phyloP scores from a whole-genome alignment of 2,329 filamentous ascomycete species.

The Bipolaris sorokiniana region DNA sequence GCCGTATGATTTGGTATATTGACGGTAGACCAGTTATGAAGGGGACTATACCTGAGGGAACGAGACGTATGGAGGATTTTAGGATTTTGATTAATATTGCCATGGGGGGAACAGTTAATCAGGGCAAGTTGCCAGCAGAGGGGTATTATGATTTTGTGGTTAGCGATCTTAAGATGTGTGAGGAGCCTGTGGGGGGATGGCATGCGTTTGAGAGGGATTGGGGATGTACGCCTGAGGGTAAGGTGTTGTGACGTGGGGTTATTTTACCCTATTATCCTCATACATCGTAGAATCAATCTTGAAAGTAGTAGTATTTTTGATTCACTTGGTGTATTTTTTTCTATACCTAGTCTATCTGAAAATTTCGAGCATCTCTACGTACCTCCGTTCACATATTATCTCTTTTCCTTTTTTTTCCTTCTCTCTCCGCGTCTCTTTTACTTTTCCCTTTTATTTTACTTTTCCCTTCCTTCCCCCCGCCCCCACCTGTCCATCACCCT shows the following conservation, averaged over 20 bases:
- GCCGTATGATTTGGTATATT: conserved; percentile 65
- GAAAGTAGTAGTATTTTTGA: no score
- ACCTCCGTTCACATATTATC: no score
- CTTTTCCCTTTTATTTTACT: no score
- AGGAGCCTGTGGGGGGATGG: conserved; percentile 64
- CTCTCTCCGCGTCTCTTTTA: no score
- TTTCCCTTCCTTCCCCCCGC: no score
- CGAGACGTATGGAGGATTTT: conserved; percentile 62
- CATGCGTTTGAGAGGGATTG: conserved; percentile 60
- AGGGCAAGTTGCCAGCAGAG: conserved; percentile 58
- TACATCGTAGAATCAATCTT: no score
- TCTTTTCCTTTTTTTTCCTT: no score
- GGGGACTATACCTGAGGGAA: conserved; percentile 59
- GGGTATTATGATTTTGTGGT: conserved; percentile 65
- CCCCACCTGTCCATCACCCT: no score
- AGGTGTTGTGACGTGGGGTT: conserved; percentile 27
- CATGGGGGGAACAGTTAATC: conserved; percentile 66
- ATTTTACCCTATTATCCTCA: no score
- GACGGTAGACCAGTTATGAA: conserved; percentile 65
- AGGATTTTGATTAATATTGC: conserved; percentile 65
- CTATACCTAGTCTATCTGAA: no score
- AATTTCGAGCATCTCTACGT: no score
- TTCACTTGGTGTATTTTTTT: no score
- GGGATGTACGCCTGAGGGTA: conserved; percentile 45
- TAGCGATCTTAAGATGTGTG: conserved; percentile 59